These are phyloP conservation scores for Suillus ampliporus DNA, from an alignment of 768 basidiomycete genomes.

Conservation along the genomic window DNA sequence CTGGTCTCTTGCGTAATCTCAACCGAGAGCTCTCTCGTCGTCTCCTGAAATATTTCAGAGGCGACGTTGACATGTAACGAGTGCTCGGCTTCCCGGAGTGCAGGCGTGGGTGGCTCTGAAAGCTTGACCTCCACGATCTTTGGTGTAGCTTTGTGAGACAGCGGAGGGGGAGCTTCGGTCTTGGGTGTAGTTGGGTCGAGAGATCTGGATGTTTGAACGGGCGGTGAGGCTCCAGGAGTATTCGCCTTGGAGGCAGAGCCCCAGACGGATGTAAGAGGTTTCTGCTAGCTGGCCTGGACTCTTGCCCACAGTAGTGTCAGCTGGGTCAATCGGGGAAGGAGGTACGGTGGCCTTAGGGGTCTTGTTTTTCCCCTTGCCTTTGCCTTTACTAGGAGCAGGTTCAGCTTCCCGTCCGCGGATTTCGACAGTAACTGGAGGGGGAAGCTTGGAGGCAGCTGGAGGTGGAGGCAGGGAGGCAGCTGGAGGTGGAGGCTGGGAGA, in stretches of 20 bases:
- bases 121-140: slow-evolving; percentile 16
- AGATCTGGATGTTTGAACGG: slow-evolving; percentile 28
- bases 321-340: slow-evolving; percentile 37
- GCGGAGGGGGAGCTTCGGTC: slow-evolving; percentile 19
- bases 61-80: slow-evolving; percentile 1
- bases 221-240: slow-evolving; percentile 37
- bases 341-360: slow-evolving; percentile 28
- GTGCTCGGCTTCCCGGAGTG: slow-evolving; percentile 18
- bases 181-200: slow-evolving; percentile 27
- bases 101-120: slow-evolving; percentile 16
- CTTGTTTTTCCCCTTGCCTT: slow-evolving; percentile 20
- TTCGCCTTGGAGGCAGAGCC: slow-evolving; percentile 41
- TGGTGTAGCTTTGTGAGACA: slow-evolving; percentile 9
- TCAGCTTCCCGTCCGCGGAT: slow-evolving; percentile 21
- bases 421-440: not conserved
- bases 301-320: slow-evolving; percentile 44
- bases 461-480: not conserved
- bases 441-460: not conserved
- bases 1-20: slow-evolving; percentile 17
- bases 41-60: slow-evolving; percentile 1
- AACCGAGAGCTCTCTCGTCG: slow-evolving; percentile 18
- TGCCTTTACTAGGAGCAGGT: slow-evolving; percentile 31
- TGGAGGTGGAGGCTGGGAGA: not conserved
- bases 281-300: slow-evolving; percentile 47
- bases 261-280: slow-evolving; percentile 54